These are phyloP conservation scores for Phytopythium chamaehyphon DNA, from an alignment of 352 stramenopile species.

Conservation along the genomic window DNA sequence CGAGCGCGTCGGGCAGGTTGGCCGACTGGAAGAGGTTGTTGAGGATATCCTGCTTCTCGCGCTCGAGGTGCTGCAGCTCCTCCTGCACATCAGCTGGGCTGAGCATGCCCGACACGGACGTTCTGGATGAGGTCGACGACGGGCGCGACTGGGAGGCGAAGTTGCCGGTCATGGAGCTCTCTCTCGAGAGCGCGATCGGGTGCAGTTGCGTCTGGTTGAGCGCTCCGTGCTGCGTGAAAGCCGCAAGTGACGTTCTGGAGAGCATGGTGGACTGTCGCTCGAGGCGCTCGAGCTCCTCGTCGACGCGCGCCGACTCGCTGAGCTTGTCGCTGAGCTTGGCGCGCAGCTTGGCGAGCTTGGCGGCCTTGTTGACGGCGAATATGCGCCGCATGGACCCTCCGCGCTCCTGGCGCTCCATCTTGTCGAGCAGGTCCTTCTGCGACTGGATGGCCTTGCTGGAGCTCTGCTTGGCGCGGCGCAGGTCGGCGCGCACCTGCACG, in stretches of 20 bases:
- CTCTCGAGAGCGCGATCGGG: background rate
- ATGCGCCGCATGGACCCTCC: constrained; percentile 47
- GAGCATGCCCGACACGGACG: constrained; percentile 1
- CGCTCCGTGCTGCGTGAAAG: constrained; percentile 19
- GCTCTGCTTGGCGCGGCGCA: constrained; percentile 56
- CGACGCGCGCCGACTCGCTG: constrained; percentile 54
- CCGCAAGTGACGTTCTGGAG: constrained; percentile 49
- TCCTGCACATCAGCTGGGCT: constrained; percentile 43
- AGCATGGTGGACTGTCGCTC: constrained; percentile 65
- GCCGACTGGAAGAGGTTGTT: constrained; percentile 56
- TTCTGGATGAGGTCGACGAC: constrained; percentile 1
- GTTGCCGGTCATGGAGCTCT: too few relatives aligned
- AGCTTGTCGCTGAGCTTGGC: constrained; percentile 71
- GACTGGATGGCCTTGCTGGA: constrained; percentile 76
- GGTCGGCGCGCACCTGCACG: constrained; percentile 36
- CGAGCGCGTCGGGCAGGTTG: constrained; percentile 58
- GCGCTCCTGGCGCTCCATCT: constrained; percentile 73
- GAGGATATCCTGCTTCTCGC: constrained; percentile 71
- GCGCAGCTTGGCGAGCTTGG: constrained; percentile 71
- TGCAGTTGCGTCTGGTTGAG: background rate
- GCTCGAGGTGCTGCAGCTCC: constrained; percentile 55
- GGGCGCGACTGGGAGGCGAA: background rate
- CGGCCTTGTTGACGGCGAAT: constrained; percentile 65
- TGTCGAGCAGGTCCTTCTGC: constrained; percentile 78
- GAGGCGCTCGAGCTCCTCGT: constrained; percentile 61